Percentiles rank a stretch among this genome's conserved stretches.
Evolutionary conservation across 495 filamentous ascomycete species (phyloP).

Genomic region (Podospora appendiculata): DNA sequence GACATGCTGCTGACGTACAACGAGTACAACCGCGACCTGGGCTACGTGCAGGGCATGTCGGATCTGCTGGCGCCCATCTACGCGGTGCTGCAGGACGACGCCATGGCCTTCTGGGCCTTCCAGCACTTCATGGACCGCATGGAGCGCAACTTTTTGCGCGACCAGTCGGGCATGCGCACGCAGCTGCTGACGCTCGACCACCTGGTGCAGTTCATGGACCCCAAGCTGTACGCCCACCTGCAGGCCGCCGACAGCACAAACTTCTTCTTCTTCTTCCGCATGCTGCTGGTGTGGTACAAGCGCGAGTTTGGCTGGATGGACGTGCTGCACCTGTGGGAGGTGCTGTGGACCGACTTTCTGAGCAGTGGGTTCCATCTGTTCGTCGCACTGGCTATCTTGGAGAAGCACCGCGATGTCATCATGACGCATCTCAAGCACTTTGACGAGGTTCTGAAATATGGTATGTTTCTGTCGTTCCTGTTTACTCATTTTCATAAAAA

Average conservation of each 20-base stretch:
- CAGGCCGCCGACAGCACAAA: conserved; percentile 89
- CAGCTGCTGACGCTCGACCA: conserved; percentile 89
- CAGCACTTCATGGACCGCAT: conserved; percentile 94
- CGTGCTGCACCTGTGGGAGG: conserved; percentile 84
- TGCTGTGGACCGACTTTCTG: conserved; percentile 87
- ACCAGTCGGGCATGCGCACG: conserved; percentile 89
- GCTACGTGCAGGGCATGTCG: conserved; percentile 98
- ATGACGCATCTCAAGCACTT: conserved; percentile 92
- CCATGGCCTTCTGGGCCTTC: conserved; percentile 94
- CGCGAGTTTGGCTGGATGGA: conserved; percentile 89
- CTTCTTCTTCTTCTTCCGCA: conserved; percentile 99
- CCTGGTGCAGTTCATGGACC: conserved; percentile 92
- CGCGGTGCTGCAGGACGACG: conserved; percentile 94
- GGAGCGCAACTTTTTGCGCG: conserved; percentile 94
- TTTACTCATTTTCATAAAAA: conserved; percentile 6
- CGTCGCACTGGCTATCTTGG: conserved; percentile 87
- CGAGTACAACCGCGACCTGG: conserved; percentile 86
- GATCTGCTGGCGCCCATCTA: conserved; percentile 95
- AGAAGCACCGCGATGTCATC: conserved; percentile 88
- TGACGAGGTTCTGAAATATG: conserved; percentile 95
- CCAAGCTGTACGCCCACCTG: conserved; percentile 84
- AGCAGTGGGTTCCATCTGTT: conserved; percentile 90
- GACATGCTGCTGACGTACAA: conserved; percentile 99
- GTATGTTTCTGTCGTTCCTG: conserved; percentile 48
- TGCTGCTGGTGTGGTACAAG: conserved; percentile 98